Conservation (phyloP, 1,284 basidiomycete genomes). For the Ustilago hordei region DNA sequence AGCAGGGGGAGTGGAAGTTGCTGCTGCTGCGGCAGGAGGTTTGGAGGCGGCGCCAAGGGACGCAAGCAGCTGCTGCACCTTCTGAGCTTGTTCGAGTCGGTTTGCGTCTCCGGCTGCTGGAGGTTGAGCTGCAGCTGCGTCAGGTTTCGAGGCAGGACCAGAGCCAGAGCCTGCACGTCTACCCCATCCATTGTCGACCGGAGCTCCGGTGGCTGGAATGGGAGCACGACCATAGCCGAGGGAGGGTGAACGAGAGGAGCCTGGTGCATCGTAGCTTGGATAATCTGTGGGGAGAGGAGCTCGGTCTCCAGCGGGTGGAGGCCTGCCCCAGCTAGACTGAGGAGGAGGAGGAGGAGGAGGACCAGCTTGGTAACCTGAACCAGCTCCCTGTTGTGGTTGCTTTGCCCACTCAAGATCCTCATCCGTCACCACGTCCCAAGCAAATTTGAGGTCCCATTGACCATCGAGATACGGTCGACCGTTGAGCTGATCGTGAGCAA, state of each 20-base stretch:
- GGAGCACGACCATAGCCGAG: slow-evolving; percentile 40
- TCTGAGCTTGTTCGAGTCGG: slow-evolving; percentile 68
- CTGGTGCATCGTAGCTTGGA: slow-evolving; percentile 16
- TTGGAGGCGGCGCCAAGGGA: slow-evolving; percentile 51
- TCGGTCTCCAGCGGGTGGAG: slow-evolving; percentile 18
- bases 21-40: slow-evolving; percentile 22
- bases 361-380: slow-evolving; percentile 53
- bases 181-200: slow-evolving; percentile 48
- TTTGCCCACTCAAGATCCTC: slow-evolving; percentile 56
- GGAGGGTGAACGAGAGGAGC: slow-evolving; percentile 8
- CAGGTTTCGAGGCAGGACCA: slow-evolving; percentile 15
- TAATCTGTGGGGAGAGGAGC: slow-evolving; percentile 30
- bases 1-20: slow-evolving; percentile 25
- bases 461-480: slow-evolving; percentile 85
- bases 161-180: slow-evolving; percentile 37
- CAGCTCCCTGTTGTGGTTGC: slow-evolving; percentile 13
- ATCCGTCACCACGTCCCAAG: slow-evolving; percentile 77
- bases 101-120: slow-evolving; percentile 30
- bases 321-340: slow-evolving; percentile 29
- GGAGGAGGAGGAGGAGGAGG: slow-evolving; percentile 67
- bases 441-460: slow-evolving; percentile 84
- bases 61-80: slow-evolving; percentile 68
- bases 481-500: slow-evolving; percentile 83
- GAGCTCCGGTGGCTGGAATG: slow-evolving; percentile 33
- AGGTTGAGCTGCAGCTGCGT: neutral